Conservation (phyloP, 2,329 filamentous ascomycete species). For the Penicillium sp. region DNA sequence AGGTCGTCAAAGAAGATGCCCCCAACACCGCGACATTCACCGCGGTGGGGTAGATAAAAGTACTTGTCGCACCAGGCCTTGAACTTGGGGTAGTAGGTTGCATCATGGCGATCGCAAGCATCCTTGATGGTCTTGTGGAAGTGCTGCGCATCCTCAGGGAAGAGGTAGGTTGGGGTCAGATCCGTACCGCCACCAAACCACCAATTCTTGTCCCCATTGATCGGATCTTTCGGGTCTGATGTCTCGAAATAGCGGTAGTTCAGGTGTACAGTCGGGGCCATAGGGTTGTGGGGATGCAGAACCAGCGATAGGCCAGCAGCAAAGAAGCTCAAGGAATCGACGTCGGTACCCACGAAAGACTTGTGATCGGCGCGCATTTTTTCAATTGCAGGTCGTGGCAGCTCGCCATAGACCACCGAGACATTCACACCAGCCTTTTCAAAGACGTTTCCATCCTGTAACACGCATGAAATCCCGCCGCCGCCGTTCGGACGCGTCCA, state of each 20-base stretch:
- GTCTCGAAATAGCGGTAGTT: slow-evolving; percentile 99
- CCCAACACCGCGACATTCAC: slow-evolving; percentile 78
- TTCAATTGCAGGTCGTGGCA: slow-evolving; percentile 78
- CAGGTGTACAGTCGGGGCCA: slow-evolving; percentile 94
- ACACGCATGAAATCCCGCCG: slow-evolving; percentile 86
- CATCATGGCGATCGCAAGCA: slow-evolving; percentile 88
- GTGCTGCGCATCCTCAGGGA: slow-evolving; percentile 93
- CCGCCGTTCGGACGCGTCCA: slow-evolving; percentile 86
- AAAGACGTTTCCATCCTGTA: slow-evolving; percentile 94
- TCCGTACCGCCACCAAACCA: slow-evolving; percentile 98
- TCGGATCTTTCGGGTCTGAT: slow-evolving; percentile 69
- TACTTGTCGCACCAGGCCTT: slow-evolving; percentile 99
- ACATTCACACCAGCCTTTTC: slow-evolving; percentile 97
- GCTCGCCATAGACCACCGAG: slow-evolving; percentile 85
- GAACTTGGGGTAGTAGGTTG: slow-evolving; percentile 85
- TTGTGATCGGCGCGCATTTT: slow-evolving; percentile 96
- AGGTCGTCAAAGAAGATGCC: slow-evolving; percentile 99
- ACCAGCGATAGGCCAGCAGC: slow-evolving; percentile 90
- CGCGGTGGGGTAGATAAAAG: slow-evolving; percentile 87
- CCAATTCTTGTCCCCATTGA: slow-evolving; percentile 66
- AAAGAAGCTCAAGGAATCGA: slow-evolving; percentile 88
- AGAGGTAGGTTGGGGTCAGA: slow-evolving; percentile 86
- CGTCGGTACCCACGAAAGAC: slow-evolving; percentile 67
- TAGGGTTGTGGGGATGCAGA: slow-evolving; percentile 87
- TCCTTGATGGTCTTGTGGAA: slow-evolving; percentile 94